phyloP scores from a whole-genome alignment of 2,329 filamentous ascomycete species.

The Chaetomium olivaceum region DNA sequence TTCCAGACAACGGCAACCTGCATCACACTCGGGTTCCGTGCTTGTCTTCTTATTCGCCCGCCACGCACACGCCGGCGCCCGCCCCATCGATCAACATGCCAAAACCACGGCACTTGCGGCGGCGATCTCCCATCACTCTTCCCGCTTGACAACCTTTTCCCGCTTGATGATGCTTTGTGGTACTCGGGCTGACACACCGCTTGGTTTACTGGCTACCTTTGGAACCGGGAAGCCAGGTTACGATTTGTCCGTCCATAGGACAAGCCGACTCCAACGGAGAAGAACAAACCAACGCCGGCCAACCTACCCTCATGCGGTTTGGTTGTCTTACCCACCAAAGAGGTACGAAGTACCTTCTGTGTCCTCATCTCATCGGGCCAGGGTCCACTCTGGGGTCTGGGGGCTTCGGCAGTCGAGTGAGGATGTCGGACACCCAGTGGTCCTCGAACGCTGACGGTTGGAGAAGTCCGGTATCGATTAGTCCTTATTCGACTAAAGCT shows the following conservation, averaged over 20 bases:
- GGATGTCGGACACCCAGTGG: constrained; percentile 3
- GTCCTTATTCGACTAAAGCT: neutral
- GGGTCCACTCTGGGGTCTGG: constrained; percentile 22
- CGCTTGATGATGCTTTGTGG: neutral
- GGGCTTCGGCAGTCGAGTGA: constrained; percentile 27
- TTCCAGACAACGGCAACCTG: constrained; percentile 11
- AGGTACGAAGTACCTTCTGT: constrained; percentile 1
- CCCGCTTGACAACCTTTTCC: constrained; percentile 16
- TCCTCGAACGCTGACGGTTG: neutral
- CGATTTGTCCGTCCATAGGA: constrained; percentile 13
- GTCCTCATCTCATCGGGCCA: neutral
- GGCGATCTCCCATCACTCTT: constrained; percentile 30
- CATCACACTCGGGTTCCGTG: constrained; percentile 16
- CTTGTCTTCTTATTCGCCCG: constrained; percentile 11
- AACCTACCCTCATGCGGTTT: neutral
- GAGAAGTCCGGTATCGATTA: neutral
- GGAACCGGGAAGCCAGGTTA: constrained; percentile 6
- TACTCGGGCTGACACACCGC: constrained; percentile 6
- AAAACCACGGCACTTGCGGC: constrained; percentile 26
- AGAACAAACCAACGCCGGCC: neutral
- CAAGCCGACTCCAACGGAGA: neutral
- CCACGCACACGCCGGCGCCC: constrained; percentile 1
- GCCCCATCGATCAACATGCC: constrained; percentile 21
- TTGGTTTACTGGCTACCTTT: neutral
- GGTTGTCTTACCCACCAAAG: neutral